Base-by-base conservation (phyloP, 352 stramenopile species). In the Plasmopara muralis region DNA sequence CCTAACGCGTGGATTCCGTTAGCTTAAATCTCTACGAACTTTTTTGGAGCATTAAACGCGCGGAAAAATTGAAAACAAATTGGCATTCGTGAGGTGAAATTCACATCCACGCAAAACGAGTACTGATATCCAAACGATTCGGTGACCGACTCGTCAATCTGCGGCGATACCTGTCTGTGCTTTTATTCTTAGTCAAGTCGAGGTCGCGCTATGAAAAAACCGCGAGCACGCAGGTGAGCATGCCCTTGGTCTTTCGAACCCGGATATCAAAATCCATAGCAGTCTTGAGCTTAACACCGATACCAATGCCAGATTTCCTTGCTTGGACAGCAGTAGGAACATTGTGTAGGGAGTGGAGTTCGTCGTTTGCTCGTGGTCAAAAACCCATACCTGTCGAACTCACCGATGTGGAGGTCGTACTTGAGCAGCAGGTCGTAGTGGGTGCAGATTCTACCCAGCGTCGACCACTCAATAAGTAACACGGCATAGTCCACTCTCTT, bases 381-480 rank as follows among this genome's bases (percentile, higher is more conserved):
- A 10, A 43, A 6, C 34, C 47, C 43, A 43, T 57, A 57, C 13
- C 74, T 50, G 49, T 87, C 73, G 57, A 80, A 85, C 59, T 90
- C 82, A 91, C n/a, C n/a, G n/a, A n/a, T 72, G 55, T 84, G 68
- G 34, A 93, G 58, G 0, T 66, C 71, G 60, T 82, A 81, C 64
- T 82, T 81, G 43, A 91, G 65, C 52, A 89, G 20, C 52, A 93
- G 55, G 57, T 93, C 83, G 70, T 98, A 98, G 69, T 98, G 98
- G 44, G 95, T 85, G 70, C 98, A 95, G 61, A 98, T 98, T 20
- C 79, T 97, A 25, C 95, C 95, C 35, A 88, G 89, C 38, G 98
- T 69, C n/a, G 87, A 96, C 64, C 97, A 98, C 72, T 99, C 95
- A 48, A 98, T 96, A 18, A 95, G 92, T 6, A 99, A 55, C 38